Evolutionary conservation across 2,329 filamentous ascomycete species (phyloP).

Genomic region (Colletotrichum lentis): DNA sequence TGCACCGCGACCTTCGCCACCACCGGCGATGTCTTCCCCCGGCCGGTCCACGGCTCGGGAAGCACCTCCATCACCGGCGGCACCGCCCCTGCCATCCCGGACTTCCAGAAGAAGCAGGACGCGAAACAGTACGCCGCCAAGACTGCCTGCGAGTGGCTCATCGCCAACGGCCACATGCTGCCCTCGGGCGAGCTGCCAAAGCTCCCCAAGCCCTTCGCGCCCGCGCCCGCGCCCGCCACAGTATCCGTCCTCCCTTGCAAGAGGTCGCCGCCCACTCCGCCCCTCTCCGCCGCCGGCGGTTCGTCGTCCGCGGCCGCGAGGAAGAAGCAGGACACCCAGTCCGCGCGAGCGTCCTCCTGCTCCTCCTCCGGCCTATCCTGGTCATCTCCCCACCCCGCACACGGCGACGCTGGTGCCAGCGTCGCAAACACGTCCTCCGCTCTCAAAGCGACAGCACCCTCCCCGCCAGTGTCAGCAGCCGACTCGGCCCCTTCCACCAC

Average conservation of each 20-base stretch:
- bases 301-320: background rate
- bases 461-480: background rate
- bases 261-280: background rate
- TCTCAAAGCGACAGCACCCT: conserved; percentile 31
- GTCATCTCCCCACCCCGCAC: background rate
- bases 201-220: conserved; percentile 35
- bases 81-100: conserved; percentile 15
- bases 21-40: conserved; percentile 30
- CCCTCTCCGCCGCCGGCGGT: background rate
- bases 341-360: background rate
- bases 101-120: conserved; percentile 44
- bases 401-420: background rate
- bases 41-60: conserved; percentile 43
- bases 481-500: background rate
- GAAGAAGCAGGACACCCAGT: conserved; percentile 1
- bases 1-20: conserved; percentile 25
- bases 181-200: conserved; percentile 38
- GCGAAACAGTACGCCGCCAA: conserved; percentile 64
- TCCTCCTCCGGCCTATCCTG: background rate
- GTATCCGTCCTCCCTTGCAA: conserved; percentile 1
- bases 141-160: conserved; percentile 55
- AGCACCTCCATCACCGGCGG: conserved; percentile 26
- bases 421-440: background rate
- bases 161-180: conserved; percentile 43
- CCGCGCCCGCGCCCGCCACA: background rate